Base-by-base conservation (phyloP, 108 stramenopile species). In the Fistulifera pelliculosa region DNA sequence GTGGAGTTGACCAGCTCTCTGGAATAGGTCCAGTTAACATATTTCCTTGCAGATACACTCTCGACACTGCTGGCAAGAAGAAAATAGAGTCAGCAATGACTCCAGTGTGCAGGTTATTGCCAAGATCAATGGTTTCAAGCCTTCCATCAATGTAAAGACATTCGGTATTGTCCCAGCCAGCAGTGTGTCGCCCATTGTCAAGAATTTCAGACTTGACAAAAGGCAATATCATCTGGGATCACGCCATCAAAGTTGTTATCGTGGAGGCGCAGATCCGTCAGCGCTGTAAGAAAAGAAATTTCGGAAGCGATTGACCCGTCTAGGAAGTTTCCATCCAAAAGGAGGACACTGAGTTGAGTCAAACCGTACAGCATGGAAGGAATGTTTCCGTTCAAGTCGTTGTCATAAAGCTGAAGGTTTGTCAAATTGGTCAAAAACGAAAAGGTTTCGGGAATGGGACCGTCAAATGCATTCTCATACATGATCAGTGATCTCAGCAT, bases 231-330 rank as follows among this genome's bases (percentile, higher is more conserved):
- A 10, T 67, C 65, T 1, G 93, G 93, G 16, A 94, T 68, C 1
- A 70, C 62, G 11, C 85, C 87, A 10, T 24, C 24, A 14, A 94
- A 71, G 41, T 74, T 69, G 55, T 94, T 94, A 16, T 75, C 62
- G 14, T 85, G 66, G 62, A 88, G 52, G 49, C 80, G 68, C 19
- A 87, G 41, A 27, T 58, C 53, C 5, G 59, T 66, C 49, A 81
- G 23, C 18, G 56, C 57, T 3, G 63, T 59, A 6, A 78, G 45
- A 24, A 64, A 57, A 12, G 68, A 60, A 47, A 90, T 60, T 52
- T 70, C 69, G 48, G 62, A 63, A 19, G 75, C 61, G 14, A 71
- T 66, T 1, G 62, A 23, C 11, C 74, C 77, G 0, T 73, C 48
- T 14, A 84, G 66, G 13, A 41, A 57, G 59, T 84, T 84, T 16